These are phyloP conservation scores for Clarireedia homoeocarpa DNA, from an alignment of 2,329 filamentous ascomycete genomes.

Conservation along the genomic window DNA sequence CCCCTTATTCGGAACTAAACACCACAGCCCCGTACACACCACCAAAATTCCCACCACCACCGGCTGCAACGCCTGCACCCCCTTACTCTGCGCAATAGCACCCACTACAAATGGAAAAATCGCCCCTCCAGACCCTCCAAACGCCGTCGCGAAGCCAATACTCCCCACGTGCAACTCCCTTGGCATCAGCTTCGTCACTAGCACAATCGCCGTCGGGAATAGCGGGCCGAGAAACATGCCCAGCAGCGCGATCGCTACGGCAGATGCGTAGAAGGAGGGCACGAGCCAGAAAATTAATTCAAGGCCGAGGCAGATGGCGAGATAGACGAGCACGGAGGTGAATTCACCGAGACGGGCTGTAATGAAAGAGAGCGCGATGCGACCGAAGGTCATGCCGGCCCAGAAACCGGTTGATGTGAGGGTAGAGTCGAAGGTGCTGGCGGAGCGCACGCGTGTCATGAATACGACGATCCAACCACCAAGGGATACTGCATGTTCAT, in stretches of 20 bases:
- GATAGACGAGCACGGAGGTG: slow-evolving; percentile 54
- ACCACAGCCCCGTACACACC: slow-evolving; percentile 39
- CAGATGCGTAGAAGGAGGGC: slow-evolving; percentile 65
- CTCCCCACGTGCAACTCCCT: slow-evolving; percentile 65
- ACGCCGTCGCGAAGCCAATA: slow-evolving; percentile 72
- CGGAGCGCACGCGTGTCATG: slow-evolving; percentile 73
- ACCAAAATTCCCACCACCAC: slow-evolving; percentile 44
- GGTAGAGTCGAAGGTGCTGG: slow-evolving; percentile 62
- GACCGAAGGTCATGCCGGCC: slow-evolving; percentile 71
- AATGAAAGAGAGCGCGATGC: slow-evolving; percentile 67
- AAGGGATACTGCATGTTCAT: slow-evolving; percentile 46
- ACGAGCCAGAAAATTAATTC: slow-evolving; percentile 77
- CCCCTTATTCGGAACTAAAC: slow-evolving; percentile 31
- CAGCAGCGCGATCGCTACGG: slow-evolving; percentile 61
- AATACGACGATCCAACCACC: slow-evolving; percentile 80
- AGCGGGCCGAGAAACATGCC: slow-evolving; percentile 77
- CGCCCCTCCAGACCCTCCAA: slow-evolving; percentile 61
- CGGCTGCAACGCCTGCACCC: slow-evolving; percentile 50
- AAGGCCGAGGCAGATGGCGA: slow-evolving; percentile 53
- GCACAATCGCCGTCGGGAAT: slow-evolving; percentile 68
- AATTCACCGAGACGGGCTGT: slow-evolving; percentile 71
- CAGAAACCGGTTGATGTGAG: slow-evolving; percentile 77
- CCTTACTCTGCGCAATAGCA: slow-evolving; percentile 52
- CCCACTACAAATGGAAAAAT: slow-evolving; percentile 59
- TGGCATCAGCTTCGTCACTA: slow-evolving; percentile 67